Percentiles rank a stretch among this genome's conserved stretches.
These are phyloP conservation scores for Irpex lacteus DNA, from an alignment of 1,284 basidiomycete genomes.

Conservation along the genomic window DNA sequence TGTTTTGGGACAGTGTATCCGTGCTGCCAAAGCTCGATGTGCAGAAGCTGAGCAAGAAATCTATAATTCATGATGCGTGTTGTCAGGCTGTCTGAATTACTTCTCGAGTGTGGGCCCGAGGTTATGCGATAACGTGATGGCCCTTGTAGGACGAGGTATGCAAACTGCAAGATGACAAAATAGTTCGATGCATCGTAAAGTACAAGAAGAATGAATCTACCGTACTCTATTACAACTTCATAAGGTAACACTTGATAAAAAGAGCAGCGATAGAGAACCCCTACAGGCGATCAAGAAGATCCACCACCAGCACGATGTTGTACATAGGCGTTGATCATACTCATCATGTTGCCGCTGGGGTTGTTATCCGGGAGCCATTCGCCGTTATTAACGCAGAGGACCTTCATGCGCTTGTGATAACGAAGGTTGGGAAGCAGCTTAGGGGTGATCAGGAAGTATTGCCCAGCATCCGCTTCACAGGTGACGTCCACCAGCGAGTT, in stretches of 20 bases:
- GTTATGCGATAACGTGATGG: too few species aligned
- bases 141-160: too few species aligned
- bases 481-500: slow-evolving; percentile 95
- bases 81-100: too few species aligned
- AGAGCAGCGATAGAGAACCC: not conserved
- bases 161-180: not conserved
- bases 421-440: slow-evolving; percentile 89
- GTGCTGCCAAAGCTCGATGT: slow-evolving; percentile 39
- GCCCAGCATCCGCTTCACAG: slow-evolving; percentile 84
- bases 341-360: slow-evolving; percentile 69
- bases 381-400: slow-evolving; percentile 94
- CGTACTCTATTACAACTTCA: slow-evolving; percentile 5
- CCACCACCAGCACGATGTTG: not conserved
- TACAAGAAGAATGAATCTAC: slow-evolving; percentile 1
- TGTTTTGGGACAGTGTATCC: slow-evolving; percentile 43
- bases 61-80: slow-evolving; percentile 10
- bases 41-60: slow-evolving; percentile 17
- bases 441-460: slow-evolving; percentile 98
- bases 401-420: slow-evolving; percentile 91
- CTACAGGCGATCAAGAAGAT: not conserved
- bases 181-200: not conserved
- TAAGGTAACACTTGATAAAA: not conserved
- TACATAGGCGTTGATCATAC: slow-evolving; percentile 57
- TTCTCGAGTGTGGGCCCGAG: too few species aligned
- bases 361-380: slow-evolving; percentile 78